Base-by-base conservation (phyloP, 2,329 filamentous ascomycete species). In the Exophiala sideris region DNA sequence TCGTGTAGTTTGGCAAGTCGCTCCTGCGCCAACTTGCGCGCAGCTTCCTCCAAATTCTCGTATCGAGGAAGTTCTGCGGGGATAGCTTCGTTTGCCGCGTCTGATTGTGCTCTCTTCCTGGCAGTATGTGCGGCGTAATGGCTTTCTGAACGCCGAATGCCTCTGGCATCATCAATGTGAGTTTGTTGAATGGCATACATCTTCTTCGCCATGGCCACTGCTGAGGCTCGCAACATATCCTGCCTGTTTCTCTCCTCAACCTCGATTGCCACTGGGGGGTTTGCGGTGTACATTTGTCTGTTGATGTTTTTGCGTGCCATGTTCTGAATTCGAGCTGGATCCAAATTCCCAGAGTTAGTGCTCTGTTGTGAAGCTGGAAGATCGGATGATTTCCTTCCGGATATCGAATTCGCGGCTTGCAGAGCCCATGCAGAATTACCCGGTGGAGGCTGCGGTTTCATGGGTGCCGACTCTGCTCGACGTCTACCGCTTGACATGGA, bases 171-270 rank as follows among this genome's bases (percentile, higher is more conserved):
- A 5, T 84, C 80, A 1, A 80, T 75, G 56, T 79, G 79, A 57
- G 79, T 81, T 58, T 89, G 83, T 62, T 90, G 85, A 33, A 82
- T 76, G 9, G 77, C 81, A 67, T 91, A 96, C 84, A 96, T 92
- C 62, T 87, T 83, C 70, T 86, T 88, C 5, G 91, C 91, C 90
- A 96, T 95, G 9, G 88, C 89, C 2, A 96, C 76, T 2, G 91
- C 90, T 16, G 90, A 92, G 29, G 90, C 89, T 59, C 86, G 87
- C 2, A 95, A 75, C 3, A 85, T 83, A 61, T 90, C 87, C 41
- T 85, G 81, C 54, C 81, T 83, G 57, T 81, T 84, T 68, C 85
- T 81, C 65, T 96, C 90, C 38, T 94, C 86, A 0, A 84, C 73
- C 65, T 95, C 89, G 1, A 81, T 74, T 21, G 82, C 78, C 2